These are phyloP conservation scores for Grifola frondosa DNA, from an alignment of 1,284 basidiomycete genomes.

Conservation along the genomic window DNA sequence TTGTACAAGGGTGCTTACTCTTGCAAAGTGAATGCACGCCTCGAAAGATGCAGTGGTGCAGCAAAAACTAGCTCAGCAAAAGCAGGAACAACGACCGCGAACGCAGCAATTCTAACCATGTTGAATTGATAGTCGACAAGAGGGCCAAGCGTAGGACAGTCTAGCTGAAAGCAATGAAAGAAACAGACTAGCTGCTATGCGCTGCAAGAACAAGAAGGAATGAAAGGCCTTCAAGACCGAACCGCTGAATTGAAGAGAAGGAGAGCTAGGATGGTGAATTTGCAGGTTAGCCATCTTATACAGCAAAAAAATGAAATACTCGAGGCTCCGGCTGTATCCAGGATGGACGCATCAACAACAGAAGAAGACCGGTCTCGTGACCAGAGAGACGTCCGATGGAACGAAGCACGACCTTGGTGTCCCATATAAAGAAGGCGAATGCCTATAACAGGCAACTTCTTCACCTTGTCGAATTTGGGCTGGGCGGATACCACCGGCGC, in stretches of 20 bases:
- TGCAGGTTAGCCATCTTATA: no score
- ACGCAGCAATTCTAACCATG: conserved; percentile 17
- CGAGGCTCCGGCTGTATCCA: no score
- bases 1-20: conserved; percentile 13
- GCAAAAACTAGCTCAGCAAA: conserved; percentile 12
- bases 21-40: conserved; percentile 14
- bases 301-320: no score
- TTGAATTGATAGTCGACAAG: background rate
- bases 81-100: conserved; percentile 12
- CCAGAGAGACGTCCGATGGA: no score
- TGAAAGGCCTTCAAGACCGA: conserved; percentile 23
- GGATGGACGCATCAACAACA: no score
- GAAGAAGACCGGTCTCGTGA: no score
- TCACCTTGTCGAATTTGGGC: no score
- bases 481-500: no score
- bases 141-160: conserved; percentile 18
- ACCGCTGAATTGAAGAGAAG: conserved; percentile 22
- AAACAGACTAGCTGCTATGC: conserved; percentile 22
- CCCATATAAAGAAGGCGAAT: no score
- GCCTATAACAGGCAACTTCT: no score
- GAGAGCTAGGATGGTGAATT: no score
- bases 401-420: no score
- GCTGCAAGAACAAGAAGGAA: conserved; percentile 21
- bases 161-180: conserved; percentile 22
- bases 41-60: conserved; percentile 11